Evolutionary conservation across 2,329 filamentous ascomycete genomes (phyloP), one percentile per base, ranked within the genome.

Genomic region (Leptoxyphium fumago): DNA sequence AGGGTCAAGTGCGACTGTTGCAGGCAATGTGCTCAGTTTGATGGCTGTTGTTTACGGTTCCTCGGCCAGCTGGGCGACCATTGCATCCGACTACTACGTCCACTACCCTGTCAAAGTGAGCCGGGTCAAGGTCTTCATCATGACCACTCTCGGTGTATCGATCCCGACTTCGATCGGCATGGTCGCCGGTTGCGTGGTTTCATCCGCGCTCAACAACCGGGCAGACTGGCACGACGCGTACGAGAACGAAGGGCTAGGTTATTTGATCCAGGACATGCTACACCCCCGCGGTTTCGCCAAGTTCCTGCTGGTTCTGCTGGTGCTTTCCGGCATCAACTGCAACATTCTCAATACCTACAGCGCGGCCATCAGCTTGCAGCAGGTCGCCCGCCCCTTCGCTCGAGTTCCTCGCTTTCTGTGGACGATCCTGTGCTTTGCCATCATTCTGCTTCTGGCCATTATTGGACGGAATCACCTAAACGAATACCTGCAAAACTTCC

Each of bases 361-460:
- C 41, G 62, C 63, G 14, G 67, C 66, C 2, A 58, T 71, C 10
- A 64, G 63, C 15, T 63, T 67, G 48, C 66, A 69, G 56, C 63
- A 69, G 51, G 66, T 72, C 50, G 64, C 66, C 21, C 62, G 66
- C 43, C 64, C 65, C 21, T 65, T 67, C 32, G 67, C 70, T n/a
- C 70, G 68, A 13, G 68, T 74, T 36, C 74, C 70, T 21, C 70
- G 67, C 39, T 65, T 69, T 48, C 59, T 70, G 49, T 71, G 67
- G 67, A 66, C 65, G 5, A 44, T 69, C 29, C 32, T 66, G 2
- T 64, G 64, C 49, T 67, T 67, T 40, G 59, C 64, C 17, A 62
- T 65, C 4, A 63, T 67, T 41, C 56, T 67, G 13, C 63, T 63
- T 18, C 57, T 70, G 14, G 64, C 66, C 2, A 59, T 70, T 13